A percentile compares a stretch with the other conserved stretches of the same genome.
These are phyloP conservation scores for Somion occarium DNA, from an alignment of 1,284 basidiomycete genomes.

Conservation along the genomic window DNA sequence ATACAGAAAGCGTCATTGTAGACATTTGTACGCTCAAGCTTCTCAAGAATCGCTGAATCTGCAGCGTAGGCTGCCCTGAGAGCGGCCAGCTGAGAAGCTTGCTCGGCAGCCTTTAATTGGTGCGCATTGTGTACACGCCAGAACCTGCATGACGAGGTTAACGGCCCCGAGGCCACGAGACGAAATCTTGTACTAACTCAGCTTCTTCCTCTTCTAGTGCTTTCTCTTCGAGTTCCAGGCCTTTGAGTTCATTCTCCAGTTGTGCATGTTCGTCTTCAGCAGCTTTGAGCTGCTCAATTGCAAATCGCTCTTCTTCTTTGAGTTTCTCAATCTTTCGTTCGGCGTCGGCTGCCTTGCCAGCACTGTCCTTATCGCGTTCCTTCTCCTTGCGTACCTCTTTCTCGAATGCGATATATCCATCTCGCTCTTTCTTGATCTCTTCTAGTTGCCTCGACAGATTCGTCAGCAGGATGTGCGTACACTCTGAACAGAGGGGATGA, in stretches of 20 bases:
- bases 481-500: constrained; percentile 94
- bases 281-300: constrained; percentile 68
- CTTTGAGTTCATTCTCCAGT: constrained; percentile 68
- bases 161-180: background rate
- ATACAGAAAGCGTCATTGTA: constrained; percentile 99
- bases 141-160: constrained; percentile 50
- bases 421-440: constrained; percentile 86
- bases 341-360: constrained; percentile 51
- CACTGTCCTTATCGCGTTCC: constrained; percentile 58
- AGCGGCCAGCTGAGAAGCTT: constrained; percentile 65
- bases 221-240: constrained; percentile 73
- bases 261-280: constrained; percentile 73
- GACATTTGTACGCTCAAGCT: constrained; percentile 92
- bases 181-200: constrained; percentile 48
- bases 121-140: constrained; percentile 79
- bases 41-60: constrained; percentile 73
- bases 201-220: constrained; percentile 73
- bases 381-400: constrained; percentile 75
- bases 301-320: constrained; percentile 67
- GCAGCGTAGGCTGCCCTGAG: constrained; percentile 73
- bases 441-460: constrained; percentile 82
- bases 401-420: constrained; percentile 91
- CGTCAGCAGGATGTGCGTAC: constrained; percentile 78
- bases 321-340: constrained; percentile 70
- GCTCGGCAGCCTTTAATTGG: constrained; percentile 57